Evolutionary conservation across 441 rosid species (phyloP).

Genomic region (Arabidopsis hybrid): DNA sequence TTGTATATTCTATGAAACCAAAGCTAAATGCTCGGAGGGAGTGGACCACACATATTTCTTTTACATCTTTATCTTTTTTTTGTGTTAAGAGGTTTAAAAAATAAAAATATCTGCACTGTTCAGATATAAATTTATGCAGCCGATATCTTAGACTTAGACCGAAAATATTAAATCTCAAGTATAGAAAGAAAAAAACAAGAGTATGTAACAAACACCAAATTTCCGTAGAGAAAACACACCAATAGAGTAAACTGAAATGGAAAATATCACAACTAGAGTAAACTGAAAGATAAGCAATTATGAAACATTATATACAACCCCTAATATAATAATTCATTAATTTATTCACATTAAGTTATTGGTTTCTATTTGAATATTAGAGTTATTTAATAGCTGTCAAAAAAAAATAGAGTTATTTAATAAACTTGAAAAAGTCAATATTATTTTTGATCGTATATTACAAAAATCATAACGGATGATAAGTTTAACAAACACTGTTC

Average conservation of each 20-base stretch:
- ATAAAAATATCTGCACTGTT: slow-evolving; percentile 24
- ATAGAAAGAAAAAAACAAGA: background rate
- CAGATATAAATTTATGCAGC: slow-evolving; percentile 37
- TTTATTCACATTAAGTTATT: background rate
- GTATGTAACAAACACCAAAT: background rate
- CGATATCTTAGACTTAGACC: slow-evolving; percentile 46
- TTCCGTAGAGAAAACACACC: no score
- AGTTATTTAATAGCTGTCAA: no score
- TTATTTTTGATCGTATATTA: no score
- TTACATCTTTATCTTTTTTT: background rate
- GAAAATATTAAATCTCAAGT: slow-evolving; percentile 14
- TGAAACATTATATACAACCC: no score
- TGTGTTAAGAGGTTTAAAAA: background rate
- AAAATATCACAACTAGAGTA: background rate
- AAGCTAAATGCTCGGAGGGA: slow-evolving; percentile 29
- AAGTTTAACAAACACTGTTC: slow-evolving; percentile 4
- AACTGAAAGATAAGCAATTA: background rate
- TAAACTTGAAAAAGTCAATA: no score
- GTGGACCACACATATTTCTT: slow-evolving; percentile 43
- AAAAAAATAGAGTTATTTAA: no score
- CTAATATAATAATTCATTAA: no score
- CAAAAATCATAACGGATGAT: background rate
- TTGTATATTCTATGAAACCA: slow-evolving; percentile 35
- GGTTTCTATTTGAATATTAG: no score
- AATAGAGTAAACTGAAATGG: background rate